Base-by-base conservation (phyloP, 164 flowering plant species). In the Vitis labrusca region DNA sequence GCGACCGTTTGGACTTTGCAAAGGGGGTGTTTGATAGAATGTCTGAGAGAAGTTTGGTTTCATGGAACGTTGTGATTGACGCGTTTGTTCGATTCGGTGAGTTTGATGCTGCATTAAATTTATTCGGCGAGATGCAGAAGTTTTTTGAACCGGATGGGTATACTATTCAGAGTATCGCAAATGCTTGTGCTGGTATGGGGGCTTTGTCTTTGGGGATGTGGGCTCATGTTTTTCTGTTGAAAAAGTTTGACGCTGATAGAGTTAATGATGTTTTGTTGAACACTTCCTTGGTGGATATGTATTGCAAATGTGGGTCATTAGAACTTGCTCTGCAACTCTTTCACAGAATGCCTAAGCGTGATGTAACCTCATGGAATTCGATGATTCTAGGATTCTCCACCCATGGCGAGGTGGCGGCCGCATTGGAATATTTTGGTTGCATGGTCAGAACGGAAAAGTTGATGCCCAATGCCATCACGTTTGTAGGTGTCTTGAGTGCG, bases 51-150 rank as follows among this genome's bases (percentile, higher is more conserved):
- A 85, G 83, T 73, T 15, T 76, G 68, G 97, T 93, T 10, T 87
- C 98, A 0, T 93, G 93, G 95, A 90, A 89, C 69, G 85, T 72
- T 23, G 75, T 91, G 82, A 82, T 91, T 50, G 89, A 86, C 70
- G 88, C 76, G 30, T 77, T 75, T 59, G 96, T 88, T 65, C 79
- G 68, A 73, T 54, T 66, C 62, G 93, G 94, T 15, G 85, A 85
- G 79, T 90, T 83, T 71, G 84, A 66, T 9, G 63, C 57, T 10
- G 90, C 86, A 2, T 78, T 91, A 81, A 63, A 63, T 5, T 56
- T 83, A 73, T 88, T 91, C 71, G 10, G 37, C n/a, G 80, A 82
- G 66, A 81, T 90, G 91, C 85, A 77, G 74, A 55, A 66, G 1
- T 50, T 44, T 63, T 81, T 82, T 78, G 83, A 77, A 27, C 89